Evolutionary conservation across 805 yeast genomes (phyloP).

Genomic region (Clavispora santaluciae): DNA sequence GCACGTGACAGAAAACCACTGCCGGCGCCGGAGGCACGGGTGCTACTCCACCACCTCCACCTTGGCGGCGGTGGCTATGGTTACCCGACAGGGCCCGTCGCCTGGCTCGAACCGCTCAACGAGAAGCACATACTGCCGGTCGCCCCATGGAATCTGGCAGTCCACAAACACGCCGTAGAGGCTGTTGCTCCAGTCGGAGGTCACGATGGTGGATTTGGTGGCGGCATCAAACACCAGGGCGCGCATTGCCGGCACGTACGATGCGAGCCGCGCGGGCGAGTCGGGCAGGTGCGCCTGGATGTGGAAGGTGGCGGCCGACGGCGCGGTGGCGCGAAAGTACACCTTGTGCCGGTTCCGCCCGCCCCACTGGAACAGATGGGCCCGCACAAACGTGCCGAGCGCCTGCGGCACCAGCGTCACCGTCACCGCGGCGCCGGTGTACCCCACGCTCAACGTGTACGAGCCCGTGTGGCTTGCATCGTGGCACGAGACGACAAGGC

Average conservation of each 20-base stretch:
- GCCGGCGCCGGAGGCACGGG: not conserved
- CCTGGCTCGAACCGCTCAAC: conserved; percentile 51
- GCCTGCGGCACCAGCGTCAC: conserved; percentile 18
- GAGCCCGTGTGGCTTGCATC: conserved; percentile 22
- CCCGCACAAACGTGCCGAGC: conserved; percentile 32
- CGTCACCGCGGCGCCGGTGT: conserved; percentile 12
- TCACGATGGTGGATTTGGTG: conserved; percentile 27
- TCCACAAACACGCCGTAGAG: conserved; percentile 43
- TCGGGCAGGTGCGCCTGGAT: not conserved
- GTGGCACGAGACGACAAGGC: conserved; percentile 45
- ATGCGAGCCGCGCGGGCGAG: conserved; percentile 5
- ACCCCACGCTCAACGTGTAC: conserved; percentile 26
- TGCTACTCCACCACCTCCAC: not conserved
- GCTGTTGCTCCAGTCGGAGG: conserved; percentile 37
- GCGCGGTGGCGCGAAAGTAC: conserved; percentile 17
- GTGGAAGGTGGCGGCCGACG: conserved; percentile 2
- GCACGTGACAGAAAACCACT: too few relatives aligned
- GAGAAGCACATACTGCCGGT: conserved; percentile 31
- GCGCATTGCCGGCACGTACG: conserved; percentile 44
- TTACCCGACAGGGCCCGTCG: conserved; percentile 31
- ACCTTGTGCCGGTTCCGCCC: conserved; percentile 36
- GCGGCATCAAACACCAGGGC: conserved; percentile 38
- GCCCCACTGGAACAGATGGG: conserved; percentile 32
- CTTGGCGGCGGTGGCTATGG: conserved; percentile 28
- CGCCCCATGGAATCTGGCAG: conserved; percentile 20